phyloP scores from a whole-genome alignment of 2,329 filamentous ascomycete species.

The Calonectria hongkongensis region DNA sequence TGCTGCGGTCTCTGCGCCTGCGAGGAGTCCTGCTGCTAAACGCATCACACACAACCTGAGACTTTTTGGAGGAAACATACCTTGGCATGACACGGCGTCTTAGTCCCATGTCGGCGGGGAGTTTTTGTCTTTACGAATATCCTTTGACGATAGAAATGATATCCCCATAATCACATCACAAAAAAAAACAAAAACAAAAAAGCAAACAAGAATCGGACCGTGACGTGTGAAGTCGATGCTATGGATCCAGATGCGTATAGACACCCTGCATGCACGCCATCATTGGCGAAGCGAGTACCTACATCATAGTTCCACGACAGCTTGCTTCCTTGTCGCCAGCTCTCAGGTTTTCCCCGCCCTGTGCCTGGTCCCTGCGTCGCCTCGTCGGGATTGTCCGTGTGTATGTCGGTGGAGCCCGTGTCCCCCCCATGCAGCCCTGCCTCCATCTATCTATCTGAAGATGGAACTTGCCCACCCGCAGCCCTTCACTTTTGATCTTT shows the following conservation, averaged over 20 bases:
- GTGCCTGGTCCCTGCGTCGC: neutral
- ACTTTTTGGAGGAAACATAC: conserved; percentile 7
- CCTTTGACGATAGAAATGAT: conserved; percentile 41
- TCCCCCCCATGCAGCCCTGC: neutral
- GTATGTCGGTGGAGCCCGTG: neutral
- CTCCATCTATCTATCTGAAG: neutral
- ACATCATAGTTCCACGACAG: no score
- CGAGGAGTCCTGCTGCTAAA: conserved; percentile 66
- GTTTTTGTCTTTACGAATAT: conserved; percentile 31
- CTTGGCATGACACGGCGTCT: neutral
- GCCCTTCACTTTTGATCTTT: neutral
- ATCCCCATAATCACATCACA: conserved; percentile 27
- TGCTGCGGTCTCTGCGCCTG: conserved; percentile 68
- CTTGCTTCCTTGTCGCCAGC: neutral
- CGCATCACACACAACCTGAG: neutral
- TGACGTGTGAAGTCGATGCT: neutral
- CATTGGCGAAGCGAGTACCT: neutral
- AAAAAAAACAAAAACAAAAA: neutral
- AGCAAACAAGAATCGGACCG: neutral
- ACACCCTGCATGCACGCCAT: conserved; percentile 1
- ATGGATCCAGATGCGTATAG: neutral
- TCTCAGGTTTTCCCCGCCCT: neutral
- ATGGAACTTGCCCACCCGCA: neutral
- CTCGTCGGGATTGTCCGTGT: neutral
- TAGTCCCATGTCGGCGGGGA: neutral